Conservation (phyloP, 805 yeast species). For the Metschnikowia baotianmanensis region DNA sequence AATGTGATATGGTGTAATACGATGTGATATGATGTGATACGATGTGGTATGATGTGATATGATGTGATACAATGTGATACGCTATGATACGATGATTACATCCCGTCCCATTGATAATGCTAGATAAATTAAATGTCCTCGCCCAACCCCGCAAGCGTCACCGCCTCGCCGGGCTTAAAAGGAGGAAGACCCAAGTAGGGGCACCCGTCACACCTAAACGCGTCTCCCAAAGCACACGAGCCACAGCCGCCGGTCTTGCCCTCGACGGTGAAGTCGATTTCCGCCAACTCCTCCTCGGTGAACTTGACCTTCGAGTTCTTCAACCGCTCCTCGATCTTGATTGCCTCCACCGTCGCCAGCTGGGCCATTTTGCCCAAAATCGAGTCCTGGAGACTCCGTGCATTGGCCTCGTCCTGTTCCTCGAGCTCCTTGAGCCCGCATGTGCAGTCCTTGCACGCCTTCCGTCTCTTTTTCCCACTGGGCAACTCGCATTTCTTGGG, state of each 20-base stretch:
- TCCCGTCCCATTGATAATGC: slow-evolving; percentile 9
- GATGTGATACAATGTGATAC: no score
- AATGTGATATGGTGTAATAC: no score
- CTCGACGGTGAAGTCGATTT: slow-evolving; percentile 92
- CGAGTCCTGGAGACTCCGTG: slow-evolving; percentile 43
- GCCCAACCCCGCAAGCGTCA: slow-evolving; percentile 69
- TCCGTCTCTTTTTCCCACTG: slow-evolving; percentile 64
- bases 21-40: no score
- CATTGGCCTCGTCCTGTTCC: slow-evolving; percentile 54
- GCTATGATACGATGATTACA: neutral
- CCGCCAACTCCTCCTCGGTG: slow-evolving; percentile 70
- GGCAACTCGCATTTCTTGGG: slow-evolving; percentile 59
- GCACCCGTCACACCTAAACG: slow-evolving; percentile 97
- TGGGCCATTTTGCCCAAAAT: slow-evolving; percentile 47
- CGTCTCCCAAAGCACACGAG: slow-evolving; percentile 95
- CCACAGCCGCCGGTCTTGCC: slow-evolving; percentile 98
- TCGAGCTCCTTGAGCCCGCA: slow-evolving; percentile 94
- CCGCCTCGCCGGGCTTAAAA: slow-evolving; percentile 93
- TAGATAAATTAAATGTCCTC: slow-evolving; percentile 60
- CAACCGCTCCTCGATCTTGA: slow-evolving; percentile 50
- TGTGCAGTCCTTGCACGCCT: slow-evolving; percentile 97
- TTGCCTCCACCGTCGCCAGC: slow-evolving; percentile 53
- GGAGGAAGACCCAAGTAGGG: slow-evolving; percentile 97
- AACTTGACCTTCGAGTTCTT: slow-evolving; percentile 45
- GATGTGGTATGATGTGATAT: no score